Conservation (phyloP, 164 flowering plant species). For the Chimonanthus praecox region DNA sequence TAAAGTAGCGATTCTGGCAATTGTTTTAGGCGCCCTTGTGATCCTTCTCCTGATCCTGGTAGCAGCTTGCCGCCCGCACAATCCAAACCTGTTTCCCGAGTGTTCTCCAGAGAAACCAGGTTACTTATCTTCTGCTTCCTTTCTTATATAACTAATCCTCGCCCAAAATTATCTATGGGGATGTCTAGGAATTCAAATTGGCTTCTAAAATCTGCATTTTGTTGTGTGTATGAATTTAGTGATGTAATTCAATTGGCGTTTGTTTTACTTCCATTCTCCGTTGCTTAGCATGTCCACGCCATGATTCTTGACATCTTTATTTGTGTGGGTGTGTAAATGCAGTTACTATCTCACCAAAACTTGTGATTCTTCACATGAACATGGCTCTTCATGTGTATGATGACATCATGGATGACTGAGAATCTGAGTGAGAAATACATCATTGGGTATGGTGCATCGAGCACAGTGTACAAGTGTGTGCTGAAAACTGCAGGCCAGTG, state of each 20-base stretch:
- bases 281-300: neutral
- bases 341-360: slow-evolving; percentile 79
- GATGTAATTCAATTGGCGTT: neutral
- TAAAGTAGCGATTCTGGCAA: slow-evolving; percentile 88
- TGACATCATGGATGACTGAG: slow-evolving; percentile 99
- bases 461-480: slow-evolving; percentile 94
- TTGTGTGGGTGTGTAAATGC: slow-evolving; percentile 6
- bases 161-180: neutral
- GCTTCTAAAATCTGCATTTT: neutral
- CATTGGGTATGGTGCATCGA: slow-evolving; percentile 95
- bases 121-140: slow-evolving; percentile 1
- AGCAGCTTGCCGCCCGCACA: slow-evolving; percentile 71
- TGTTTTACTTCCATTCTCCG: neutral
- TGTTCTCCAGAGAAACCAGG: slow-evolving; percentile 83
- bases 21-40: slow-evolving; percentile 77
- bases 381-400: slow-evolving; percentile 98
- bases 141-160: neutral
- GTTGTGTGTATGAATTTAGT: neutral
- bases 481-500: slow-evolving; percentile 93
- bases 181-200: neutral
- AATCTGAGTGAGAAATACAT: slow-evolving; percentile 89
- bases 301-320: neutral
- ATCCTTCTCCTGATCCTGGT: slow-evolving; percentile 81
- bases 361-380: slow-evolving; percentile 96
- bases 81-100: slow-evolving; percentile 47